These are phyloP conservation scores for Globisporangium lucens DNA, from an alignment of 352 stramenopile species.

Conservation along the genomic window DNA sequence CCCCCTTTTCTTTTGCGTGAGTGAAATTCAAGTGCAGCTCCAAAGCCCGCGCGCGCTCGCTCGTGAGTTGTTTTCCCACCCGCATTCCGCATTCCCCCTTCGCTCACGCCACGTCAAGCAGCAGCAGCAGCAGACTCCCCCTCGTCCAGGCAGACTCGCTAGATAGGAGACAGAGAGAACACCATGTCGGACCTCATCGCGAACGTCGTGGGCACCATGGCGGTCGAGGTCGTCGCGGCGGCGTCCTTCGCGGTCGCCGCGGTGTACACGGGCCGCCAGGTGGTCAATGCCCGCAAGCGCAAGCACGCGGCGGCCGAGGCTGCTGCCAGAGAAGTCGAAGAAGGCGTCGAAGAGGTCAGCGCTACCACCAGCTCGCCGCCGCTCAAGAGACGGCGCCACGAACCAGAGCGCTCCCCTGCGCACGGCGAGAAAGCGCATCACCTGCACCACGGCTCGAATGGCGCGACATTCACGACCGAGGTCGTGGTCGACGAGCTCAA, in stretches of 20 bases:
- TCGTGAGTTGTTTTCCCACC: constrained; percentile 5
- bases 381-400: constrained; percentile 34
- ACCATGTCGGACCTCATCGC: constrained; percentile 22
- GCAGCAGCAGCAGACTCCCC: not conserved
- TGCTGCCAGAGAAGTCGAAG: not conserved
- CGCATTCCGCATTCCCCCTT: constrained; percentile 14
- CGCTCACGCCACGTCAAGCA: not conserved
- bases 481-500: constrained; percentile 51
- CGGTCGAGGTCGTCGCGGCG: constrained; percentile 46
- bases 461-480: constrained; percentile 30
- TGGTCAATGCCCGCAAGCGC: constrained; percentile 25
- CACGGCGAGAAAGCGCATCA: constrained; percentile 1
- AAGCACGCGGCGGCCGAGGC: constrained; percentile 14
- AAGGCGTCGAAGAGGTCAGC: not conserved
- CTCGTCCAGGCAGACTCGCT: not conserved
- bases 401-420: constrained; percentile 14
- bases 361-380: constrained; percentile 5
- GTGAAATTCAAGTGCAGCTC: constrained; percentile 12
- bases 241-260: constrained; percentile 42
- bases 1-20: not conserved
- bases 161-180: not conserved
- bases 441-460: constrained; percentile 26
- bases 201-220: constrained; percentile 32
- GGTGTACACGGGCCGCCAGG: constrained; percentile 19
- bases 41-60: no score